These are phyloP conservation scores for Cladosporium halotolerans DNA, from an alignment of 2,329 filamentous ascomycete species.

Conservation along the genomic window DNA sequence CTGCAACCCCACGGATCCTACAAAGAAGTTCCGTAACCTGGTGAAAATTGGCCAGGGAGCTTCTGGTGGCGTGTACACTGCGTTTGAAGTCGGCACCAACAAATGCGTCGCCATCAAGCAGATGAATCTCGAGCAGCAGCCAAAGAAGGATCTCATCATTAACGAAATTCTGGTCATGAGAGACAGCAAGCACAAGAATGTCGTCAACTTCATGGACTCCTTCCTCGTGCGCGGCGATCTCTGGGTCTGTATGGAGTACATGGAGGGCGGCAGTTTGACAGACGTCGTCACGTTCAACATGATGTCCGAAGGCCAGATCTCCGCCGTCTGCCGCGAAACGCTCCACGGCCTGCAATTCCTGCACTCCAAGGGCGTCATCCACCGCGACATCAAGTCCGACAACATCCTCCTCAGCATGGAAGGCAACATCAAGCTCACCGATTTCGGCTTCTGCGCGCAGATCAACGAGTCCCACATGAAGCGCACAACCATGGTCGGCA, in stretches of 20 bases:
- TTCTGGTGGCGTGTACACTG: constrained; percentile 90
- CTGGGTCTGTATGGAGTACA: constrained; percentile 99
- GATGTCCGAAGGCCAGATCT: constrained; percentile 97
- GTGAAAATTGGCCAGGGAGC: constrained; percentile 97
- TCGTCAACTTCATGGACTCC: constrained; percentile 99
- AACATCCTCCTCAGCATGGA: constrained; percentile 92
- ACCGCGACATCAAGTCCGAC: constrained; percentile 98
- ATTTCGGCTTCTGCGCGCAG: constrained; percentile 97
- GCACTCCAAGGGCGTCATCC: constrained; percentile 96
- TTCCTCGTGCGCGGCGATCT: constrained; percentile 84
- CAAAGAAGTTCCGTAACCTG: constrained; percentile 76
- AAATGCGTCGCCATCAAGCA: constrained; percentile 96
- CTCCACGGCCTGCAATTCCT: constrained; percentile 87
- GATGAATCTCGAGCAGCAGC: constrained; percentile 98
- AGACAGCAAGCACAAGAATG: constrained; percentile 95
- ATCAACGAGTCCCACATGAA: constrained; percentile 97
- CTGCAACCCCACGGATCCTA: constrained; percentile 83
- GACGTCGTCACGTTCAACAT: constrained; percentile 99
- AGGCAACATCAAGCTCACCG: constrained; percentile 95
- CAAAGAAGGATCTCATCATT: constrained; percentile 98
- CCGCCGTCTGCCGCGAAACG: constrained; percentile 89
- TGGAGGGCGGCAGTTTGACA: constrained; percentile 96
- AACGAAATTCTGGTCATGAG: constrained; percentile 99
- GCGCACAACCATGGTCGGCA: constrained; percentile 97
- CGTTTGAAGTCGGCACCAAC: constrained; percentile 76